A percentile compares a stretch with the other conserved stretches of the same genome.
Conservation (phyloP, 352 stramenopile species). For the Phytophthora vignae region DNA sequence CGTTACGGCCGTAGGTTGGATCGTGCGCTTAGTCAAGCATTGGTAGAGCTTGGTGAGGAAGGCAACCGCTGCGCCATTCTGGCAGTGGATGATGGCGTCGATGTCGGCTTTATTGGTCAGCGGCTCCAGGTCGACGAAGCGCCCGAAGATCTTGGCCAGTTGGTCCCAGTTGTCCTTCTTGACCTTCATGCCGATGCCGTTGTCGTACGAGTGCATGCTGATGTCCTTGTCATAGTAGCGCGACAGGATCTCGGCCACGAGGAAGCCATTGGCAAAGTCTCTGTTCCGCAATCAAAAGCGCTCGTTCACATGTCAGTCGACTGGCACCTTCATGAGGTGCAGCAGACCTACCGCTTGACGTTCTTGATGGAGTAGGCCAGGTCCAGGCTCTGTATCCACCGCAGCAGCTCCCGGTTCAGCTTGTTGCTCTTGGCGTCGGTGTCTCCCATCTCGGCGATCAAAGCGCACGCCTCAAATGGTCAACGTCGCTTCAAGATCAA, state of each 20-base stretch:
- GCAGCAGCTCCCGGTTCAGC: conserved; percentile 90
- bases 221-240: conserved; percentile 94
- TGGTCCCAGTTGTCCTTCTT: conserved; percentile 95
- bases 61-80: conserved; percentile 85
- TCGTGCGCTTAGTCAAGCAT: conserved; percentile 88
- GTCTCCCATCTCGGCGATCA: conserved; percentile 13
- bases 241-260: conserved; percentile 93
- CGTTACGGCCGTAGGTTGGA: conserved; percentile 65
- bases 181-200: conserved; percentile 90
- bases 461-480: too few relatives aligned
- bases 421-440: conserved; percentile 59
- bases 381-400: conserved; percentile 94
- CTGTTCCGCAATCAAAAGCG: conserved; percentile 28
- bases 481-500: conserved; percentile 29
- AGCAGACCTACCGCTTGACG: conserved; percentile 78
- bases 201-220: conserved; percentile 94
- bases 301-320: too few relatives aligned
- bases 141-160: conserved; percentile 80
- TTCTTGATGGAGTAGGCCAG: conserved; percentile 95
- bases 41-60: conserved; percentile 93
- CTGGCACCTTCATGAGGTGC: too few relatives aligned
- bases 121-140: conserved; percentile 74
- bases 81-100: conserved; percentile 90
- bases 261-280: conserved; percentile 92
- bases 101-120: conserved; percentile 64